Evolutionary conservation across 2,329 filamentous ascomycete genomes (phyloP).

Genomic region (Colletotrichum sublineola): DNA sequence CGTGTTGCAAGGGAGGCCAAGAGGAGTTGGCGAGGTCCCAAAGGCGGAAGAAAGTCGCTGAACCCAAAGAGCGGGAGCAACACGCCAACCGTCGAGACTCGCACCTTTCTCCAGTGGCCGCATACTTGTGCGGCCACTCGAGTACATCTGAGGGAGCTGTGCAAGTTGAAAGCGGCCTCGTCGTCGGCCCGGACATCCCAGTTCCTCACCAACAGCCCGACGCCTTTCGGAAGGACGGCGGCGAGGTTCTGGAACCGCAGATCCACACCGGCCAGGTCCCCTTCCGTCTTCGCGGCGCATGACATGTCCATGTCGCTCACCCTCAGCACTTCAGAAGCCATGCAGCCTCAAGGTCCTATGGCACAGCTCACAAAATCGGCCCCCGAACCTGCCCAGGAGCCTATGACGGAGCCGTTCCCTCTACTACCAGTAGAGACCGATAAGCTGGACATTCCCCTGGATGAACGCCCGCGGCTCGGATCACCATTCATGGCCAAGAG

Average conservation of each 20-base stretch:
- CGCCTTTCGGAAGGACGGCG: conserved; percentile 67
- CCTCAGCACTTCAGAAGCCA: conserved; percentile 73
- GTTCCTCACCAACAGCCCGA: conserved; percentile 66
- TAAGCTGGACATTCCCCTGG: conserved; percentile 43
- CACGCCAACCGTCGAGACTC: conserved; percentile 66
- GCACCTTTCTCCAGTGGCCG: conserved; percentile 71
- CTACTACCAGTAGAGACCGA: conserved; percentile 17
- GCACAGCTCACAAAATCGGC: conserved; percentile 69
- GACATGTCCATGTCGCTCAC: conserved; percentile 75
- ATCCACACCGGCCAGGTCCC: conserved; percentile 59
- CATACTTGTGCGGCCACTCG: conserved; percentile 74
- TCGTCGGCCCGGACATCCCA: conserved; percentile 59
- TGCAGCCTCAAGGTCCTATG: conserved; percentile 73
- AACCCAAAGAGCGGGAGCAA: conserved; percentile 63
- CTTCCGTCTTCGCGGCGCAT: conserved; percentile 68
- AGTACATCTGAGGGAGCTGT: conserved; percentile 72
- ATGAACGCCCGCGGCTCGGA: conserved; percentile 58
- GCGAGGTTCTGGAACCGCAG: conserved; percentile 64
- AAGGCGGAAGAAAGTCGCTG: conserved; percentile 46
- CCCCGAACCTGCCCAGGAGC: conserved; percentile 44
- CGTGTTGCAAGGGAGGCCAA: conserved; percentile 76
- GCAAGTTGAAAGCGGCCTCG: conserved; percentile 65
- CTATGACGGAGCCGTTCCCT: conserved; percentile 42
- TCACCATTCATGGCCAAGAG: conserved; percentile 71
- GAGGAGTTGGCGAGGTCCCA: conserved; percentile 75